These are phyloP conservation scores for Paramecium octaurelia DNA, from an alignment of 73 alveolate genomes.

Conservation along the genomic window DNA sequence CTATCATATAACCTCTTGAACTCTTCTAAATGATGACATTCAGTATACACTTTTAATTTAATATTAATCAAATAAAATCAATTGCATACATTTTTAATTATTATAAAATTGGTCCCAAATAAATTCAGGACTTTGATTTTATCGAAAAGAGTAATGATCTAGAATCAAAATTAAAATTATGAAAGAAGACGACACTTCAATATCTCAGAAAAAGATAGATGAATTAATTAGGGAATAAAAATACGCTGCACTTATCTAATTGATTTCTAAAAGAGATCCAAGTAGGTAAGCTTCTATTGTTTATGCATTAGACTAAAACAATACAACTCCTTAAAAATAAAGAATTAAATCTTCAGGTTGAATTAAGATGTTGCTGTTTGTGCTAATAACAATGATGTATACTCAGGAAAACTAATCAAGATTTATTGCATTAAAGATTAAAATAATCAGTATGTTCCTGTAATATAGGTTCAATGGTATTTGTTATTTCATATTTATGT, in stretches of 20 bases:
- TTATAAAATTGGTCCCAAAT: background rate
- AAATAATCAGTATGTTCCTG: slow-evolving; percentile 56
- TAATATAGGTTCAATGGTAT: slow-evolving; percentile 85
- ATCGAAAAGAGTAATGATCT: background rate
- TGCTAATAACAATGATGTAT: slow-evolving; percentile 32
- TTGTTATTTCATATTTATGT: background rate
- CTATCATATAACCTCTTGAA: too few species aligned
- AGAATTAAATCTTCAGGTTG: background rate
- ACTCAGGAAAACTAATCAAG: slow-evolving; percentile 39
- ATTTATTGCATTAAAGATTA: background rate
- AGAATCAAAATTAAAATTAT: background rate
- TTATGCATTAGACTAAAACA: background rate
- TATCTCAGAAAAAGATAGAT: background rate
- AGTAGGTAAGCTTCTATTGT: background rate
- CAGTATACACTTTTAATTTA: too few species aligned
- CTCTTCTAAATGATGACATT: too few species aligned
- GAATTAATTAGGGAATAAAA: background rate
- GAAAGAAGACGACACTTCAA: background rate
- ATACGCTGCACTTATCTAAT: background rate
- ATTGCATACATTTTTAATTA: background rate
- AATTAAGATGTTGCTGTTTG: slow-evolving; percentile 29
- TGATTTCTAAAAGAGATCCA: background rate
- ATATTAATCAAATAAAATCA: background rate
- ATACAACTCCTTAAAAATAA: background rate
- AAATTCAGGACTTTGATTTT: background rate